Percentiles rank a stretch among this genome's conserved stretches.
Evolutionary conservation across 2,329 filamentous ascomycete species (phyloP).

Genomic region (Diaporthe sp.): DNA sequence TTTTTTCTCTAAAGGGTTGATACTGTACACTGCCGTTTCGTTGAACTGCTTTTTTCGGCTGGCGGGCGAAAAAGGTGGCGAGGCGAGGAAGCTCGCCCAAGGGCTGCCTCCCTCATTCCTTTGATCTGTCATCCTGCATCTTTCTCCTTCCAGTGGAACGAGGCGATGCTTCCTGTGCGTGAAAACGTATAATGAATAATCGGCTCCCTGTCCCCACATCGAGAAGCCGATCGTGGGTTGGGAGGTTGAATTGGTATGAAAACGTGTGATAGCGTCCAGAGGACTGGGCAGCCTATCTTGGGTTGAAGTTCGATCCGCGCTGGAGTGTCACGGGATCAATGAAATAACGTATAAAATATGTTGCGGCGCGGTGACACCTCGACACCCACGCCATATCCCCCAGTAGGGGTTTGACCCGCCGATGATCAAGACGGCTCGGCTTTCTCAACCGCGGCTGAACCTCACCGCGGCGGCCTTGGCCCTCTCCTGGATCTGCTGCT

Average conservation of each 20-base stretch:
- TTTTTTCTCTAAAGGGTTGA: not conserved
- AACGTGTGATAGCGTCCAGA: constrained; percentile 12
- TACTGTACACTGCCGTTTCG: constrained; percentile 20
- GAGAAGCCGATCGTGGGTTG: not conserved
- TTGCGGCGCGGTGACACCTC: not conserved
- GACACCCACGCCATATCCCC: not conserved
- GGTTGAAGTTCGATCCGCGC: not conserved
- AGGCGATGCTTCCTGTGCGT: constrained; percentile 11
- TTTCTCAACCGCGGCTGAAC: constrained; percentile 51
- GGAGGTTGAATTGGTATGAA: not conserved
- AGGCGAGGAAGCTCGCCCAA: not conserved
- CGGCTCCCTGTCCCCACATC: not conserved
- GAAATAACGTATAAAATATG: constrained; percentile 32
- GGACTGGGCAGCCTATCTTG: not conserved
- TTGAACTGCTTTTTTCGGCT: constrained; percentile 1
- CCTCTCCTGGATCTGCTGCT: constrained; percentile 82
- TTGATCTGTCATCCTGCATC: constrained; percentile 33
- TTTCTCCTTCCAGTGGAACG: not conserved
- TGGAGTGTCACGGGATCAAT: not conserved
- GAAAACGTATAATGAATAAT: constrained; percentile 24
- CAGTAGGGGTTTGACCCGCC: not conserved
- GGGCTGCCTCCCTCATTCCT: not conserved
- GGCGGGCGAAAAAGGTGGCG: not conserved
- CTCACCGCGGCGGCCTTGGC: constrained; percentile 57
- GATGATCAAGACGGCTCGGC: constrained; percentile 33